Evolutionary conservation across 192 early-diverging fungal species (phyloP), one percentile per base, ranked within the genome.

Genomic region (Umbelopsis sp.): DNA sequence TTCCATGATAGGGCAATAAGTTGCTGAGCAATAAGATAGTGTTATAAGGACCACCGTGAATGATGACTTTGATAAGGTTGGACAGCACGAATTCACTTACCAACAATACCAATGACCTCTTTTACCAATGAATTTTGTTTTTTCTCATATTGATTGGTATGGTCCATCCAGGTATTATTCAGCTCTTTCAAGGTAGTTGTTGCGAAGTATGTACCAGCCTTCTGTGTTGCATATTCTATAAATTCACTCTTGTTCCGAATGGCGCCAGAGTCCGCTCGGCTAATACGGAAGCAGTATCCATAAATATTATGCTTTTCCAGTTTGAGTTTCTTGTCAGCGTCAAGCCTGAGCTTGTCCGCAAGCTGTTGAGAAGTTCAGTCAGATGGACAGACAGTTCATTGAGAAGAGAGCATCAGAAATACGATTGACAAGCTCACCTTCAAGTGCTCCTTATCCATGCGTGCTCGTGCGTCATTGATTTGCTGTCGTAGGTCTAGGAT

Each of bases 151-250:
- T 88, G 73, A 4, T 72, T 78, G 1, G 83, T 77, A 0, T 90
- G 73, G 11, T 93, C 88, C 4, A 72, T 79, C 71, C 87, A 93
- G 25, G 86, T 74, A 17, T 84, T 77, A 59, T 84, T 91, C 32
- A 95, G 75, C 9, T 87, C 73, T 34, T 88, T 80, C 73, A 99
- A 71, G 36, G 79, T 84, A 12, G 86, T 71, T 0, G 94, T 98
- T 0, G 95, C 94, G 76, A 99, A 97, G 24, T 89, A 82, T 0
- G 94, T 92, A 22, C 97, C 96, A 17, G 91, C 89, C 74, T 96
- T 97, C 62, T 91, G 91, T 17, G 96, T 95, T 10, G 93, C 73
- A 47, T 95, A 85, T 80, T 99, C 96, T 73, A 92, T 92, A 74
- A 90, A 96, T 59, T 83, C 82, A 41, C 77, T 74, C 45, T 91